phyloP scores from a whole-genome alignment of 192 early-diverging fungal species.

The Linderina pennispora region DNA sequence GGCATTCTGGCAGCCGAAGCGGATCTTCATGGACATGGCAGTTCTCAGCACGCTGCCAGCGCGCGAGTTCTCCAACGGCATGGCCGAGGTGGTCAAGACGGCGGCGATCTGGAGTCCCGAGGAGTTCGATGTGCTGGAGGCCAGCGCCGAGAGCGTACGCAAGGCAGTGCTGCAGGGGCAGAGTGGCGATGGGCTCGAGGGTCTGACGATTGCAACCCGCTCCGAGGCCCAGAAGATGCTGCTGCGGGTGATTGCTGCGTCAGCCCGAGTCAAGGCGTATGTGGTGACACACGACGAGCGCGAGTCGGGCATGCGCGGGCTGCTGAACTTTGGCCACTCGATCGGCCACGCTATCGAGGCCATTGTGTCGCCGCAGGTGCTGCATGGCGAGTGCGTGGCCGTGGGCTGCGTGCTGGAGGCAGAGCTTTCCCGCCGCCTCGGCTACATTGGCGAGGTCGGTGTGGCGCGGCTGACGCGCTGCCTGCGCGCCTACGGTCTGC shows the following conservation, averaged over 20 bases:
- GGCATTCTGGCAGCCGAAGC: constrained; percentile 92
- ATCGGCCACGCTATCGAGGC: constrained; percentile 97
- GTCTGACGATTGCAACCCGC: constrained; percentile 48
- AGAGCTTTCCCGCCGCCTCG: constrained; percentile 84
- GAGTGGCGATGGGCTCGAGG: constrained; percentile 1
- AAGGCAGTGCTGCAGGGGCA: constrained; percentile 58
- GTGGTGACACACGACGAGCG: constrained; percentile 95
- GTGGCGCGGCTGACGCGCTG: constrained; percentile 82
- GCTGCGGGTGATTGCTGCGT: constrained; percentile 81
- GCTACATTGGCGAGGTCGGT: constrained; percentile 76
- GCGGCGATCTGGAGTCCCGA: constrained; percentile 85
- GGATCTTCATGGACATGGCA: constrained; percentile 86
- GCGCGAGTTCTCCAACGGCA: constrained; percentile 91
- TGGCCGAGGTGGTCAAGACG: constrained; percentile 98
- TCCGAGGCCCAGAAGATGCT: constrained; percentile 59
- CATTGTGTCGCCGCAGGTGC: constrained; percentile 75
- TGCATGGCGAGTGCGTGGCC: constrained; percentile 96
- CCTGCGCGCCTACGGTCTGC: constrained; percentile 82
- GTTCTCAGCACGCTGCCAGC: constrained; percentile 81
- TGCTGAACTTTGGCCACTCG: constrained; percentile 97
- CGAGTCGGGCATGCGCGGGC: constrained; percentile 86
- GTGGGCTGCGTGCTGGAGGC: constrained; percentile 94
- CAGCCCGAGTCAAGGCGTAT: constrained; percentile 86
- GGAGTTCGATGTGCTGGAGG: constrained; percentile 90
- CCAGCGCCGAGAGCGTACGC: constrained; percentile 72